Conservation (phyloP, 148 eudicot genomes). For the Simmondsia chinensis region DNA sequence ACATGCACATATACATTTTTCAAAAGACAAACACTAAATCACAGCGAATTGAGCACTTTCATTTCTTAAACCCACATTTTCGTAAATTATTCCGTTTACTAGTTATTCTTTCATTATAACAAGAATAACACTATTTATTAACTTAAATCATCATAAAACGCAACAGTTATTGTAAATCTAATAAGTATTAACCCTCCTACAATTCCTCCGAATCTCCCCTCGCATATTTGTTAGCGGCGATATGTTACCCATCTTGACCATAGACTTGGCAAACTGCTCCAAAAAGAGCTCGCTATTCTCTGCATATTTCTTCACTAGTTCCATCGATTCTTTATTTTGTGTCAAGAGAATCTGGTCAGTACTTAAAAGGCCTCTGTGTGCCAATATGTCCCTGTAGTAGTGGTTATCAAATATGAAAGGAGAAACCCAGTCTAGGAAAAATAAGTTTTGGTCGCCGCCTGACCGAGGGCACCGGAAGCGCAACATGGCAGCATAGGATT, state of each 20-base stretch:
- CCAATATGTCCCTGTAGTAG: slow-evolving; percentile 46
- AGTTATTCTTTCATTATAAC: too few relatives aligned
- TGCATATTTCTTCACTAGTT: slow-evolving; percentile 47
- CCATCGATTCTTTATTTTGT: slow-evolving; percentile 20
- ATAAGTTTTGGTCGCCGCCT: slow-evolving; percentile 75
- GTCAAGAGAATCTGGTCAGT: slow-evolving; percentile 51
- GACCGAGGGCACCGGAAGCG: slow-evolving; percentile 55
- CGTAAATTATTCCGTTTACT: too few relatives aligned
- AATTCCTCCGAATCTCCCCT: slow-evolving; percentile 65
- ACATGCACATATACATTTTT: too few relatives aligned
- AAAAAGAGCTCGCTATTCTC: slow-evolving; percentile 43
- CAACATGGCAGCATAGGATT: slow-evolving; percentile 38
- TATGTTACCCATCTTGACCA: slow-evolving; percentile 76
- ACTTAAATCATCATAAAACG: too few relatives aligned
- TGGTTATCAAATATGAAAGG: slow-evolving; percentile 44
- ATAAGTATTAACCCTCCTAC: slow-evolving; percentile 49
- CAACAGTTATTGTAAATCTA: too few relatives aligned
- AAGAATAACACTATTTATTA: too few relatives aligned
- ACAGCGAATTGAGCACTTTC: too few relatives aligned
- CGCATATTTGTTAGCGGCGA: slow-evolving; percentile 46
- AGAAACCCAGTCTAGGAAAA: slow-evolving; percentile 30
- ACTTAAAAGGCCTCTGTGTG: slow-evolving; percentile 36
- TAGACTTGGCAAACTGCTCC: slow-evolving; percentile 67
- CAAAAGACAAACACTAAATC: too few relatives aligned
- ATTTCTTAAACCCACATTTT: too few relatives aligned